Evolutionary conservation across 352 stramenopile species (phyloP), one percentile per base, ranked within the genome.

Genomic region (Thalassiosira delicatula): DNA sequence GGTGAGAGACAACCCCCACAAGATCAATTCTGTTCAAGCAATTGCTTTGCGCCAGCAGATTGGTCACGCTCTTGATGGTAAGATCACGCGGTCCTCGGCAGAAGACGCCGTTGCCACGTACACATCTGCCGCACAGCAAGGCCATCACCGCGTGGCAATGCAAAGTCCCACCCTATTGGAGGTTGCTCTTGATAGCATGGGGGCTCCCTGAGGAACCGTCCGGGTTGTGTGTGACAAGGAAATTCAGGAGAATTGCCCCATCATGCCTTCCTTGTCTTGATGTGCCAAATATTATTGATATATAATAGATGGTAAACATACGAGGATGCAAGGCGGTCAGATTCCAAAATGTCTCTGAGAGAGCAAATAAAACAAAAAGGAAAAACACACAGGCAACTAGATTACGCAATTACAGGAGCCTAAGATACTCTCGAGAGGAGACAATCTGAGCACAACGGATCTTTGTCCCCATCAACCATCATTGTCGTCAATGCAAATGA

Each of bases 201-300:
- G 80, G 32, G 54, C 76, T 27, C 49, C 61, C 75, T 19, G 30
- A 30, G n/a, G n/a, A n/a, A 27, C 62, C 76, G 61, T 59, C 51
- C 49, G 21, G n/a, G n/a, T n/a, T n/a, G n/a, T n/a, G n/a, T n/a
- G n/a, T n/a, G n/a, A n/a, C n/a, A n/a, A n/a, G n/a, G n/a, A n/a
- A n/a, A n/a, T n/a, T n/a, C 63, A 56, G 23, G 76, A 80, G 29
- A 84, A 84, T n/a, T 84, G 76, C 1, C 76, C 76, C n/a, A 79
- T 62, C 27, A 84, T 62, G 21, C 69, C 61, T 30, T 37, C 69
- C 21, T n/a, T n/a, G n/a, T n/a, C n/a, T n/a, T n/a, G n/a, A n/a
- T n/a, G n/a, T n/a, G n/a, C n/a, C n/a, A n/a, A n/a, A n/a, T n/a
- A n/a, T n/a, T n/a, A n/a, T n/a, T n/a, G n/a, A n/a, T n/a, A n/a